Evolutionary conservation across 2,329 filamentous ascomycete genomes (phyloP).

Genomic region (Scedosporium dehoogii): DNA sequence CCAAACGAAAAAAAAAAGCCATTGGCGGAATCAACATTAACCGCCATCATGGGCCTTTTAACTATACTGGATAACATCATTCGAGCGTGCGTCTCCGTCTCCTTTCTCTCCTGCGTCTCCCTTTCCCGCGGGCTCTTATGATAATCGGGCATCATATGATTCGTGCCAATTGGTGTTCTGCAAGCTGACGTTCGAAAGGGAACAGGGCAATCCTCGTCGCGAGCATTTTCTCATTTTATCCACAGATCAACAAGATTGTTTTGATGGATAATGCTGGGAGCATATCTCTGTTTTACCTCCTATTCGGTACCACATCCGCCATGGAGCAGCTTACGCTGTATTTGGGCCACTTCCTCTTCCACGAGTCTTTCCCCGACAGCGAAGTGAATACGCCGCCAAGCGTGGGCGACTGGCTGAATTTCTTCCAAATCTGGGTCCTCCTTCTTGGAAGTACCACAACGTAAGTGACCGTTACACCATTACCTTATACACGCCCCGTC

Average conservation of each 20-base stretch:
- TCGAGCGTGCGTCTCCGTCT: not conserved
- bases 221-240: not conserved
- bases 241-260: not conserved
- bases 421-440: not conserved
- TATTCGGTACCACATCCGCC: not conserved
- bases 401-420: not conserved
- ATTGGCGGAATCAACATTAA: no score
- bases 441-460: not conserved
- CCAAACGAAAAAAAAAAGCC: no score
- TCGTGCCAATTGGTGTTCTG: no score
- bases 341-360: not conserved
- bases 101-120: not conserved
- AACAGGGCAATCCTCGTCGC: not conserved
- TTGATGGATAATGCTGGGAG: not conserved
- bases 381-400: not conserved
- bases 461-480: not conserved
- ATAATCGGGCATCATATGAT: not conserved
- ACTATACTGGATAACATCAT: not conserved
- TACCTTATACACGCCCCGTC: not conserved
- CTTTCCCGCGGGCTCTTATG: not conserved
- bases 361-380: not conserved
- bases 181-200: not conserved
- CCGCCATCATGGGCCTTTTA: not conserved
- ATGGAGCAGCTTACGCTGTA: not conserved
- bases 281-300: not conserved